Percentiles rank a stretch among this genome's conserved stretches.
phyloP scores from a whole-genome alignment of 2,329 filamentous ascomycete species.

The Aspergillus pseudoviridinutans region DNA sequence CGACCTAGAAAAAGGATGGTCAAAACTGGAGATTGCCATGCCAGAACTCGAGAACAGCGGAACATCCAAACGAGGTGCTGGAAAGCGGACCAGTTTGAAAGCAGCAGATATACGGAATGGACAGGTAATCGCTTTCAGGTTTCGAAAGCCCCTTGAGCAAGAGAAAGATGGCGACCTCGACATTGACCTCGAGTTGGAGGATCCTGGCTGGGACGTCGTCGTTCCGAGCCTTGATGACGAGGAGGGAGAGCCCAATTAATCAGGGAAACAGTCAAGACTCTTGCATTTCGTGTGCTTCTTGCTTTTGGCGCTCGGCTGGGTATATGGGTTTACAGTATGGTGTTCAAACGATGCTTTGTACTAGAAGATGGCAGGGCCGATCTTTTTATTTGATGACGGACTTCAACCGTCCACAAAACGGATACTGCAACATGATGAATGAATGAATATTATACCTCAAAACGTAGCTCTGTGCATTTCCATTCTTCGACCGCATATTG shows the following conservation, averaged over 20 bases:
- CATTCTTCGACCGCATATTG: neutral
- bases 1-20: constrained; percentile 50
- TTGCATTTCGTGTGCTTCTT: neutral
- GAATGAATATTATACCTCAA: neutral
- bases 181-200: constrained; percentile 25
- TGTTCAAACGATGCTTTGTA: neutral
- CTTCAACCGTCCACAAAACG: neutral
- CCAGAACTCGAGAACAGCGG: constrained; percentile 23
- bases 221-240: constrained; percentile 34
- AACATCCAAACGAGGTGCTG: constrained; percentile 22
- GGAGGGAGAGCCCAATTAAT: constrained; percentile 18
- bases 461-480: neutral
- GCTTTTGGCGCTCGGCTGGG: neutral
- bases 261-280: neutral
- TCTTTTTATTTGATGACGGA: neutral
- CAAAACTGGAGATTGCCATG: constrained; percentile 34
- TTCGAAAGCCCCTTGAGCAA: constrained; percentile 20
- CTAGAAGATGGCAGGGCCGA: neutral
- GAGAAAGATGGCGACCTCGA: constrained; percentile 18
- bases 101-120: constrained; percentile 27
- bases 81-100: constrained; percentile 27
- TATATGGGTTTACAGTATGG: neutral
- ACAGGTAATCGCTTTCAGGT: constrained; percentile 34
- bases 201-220: constrained; percentile 36
- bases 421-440: neutral